Evolutionary conservation across 805 yeast species (phyloP), one percentile per base, ranked within the genome.

Genomic region (Suhomyces pyralidae): DNA sequence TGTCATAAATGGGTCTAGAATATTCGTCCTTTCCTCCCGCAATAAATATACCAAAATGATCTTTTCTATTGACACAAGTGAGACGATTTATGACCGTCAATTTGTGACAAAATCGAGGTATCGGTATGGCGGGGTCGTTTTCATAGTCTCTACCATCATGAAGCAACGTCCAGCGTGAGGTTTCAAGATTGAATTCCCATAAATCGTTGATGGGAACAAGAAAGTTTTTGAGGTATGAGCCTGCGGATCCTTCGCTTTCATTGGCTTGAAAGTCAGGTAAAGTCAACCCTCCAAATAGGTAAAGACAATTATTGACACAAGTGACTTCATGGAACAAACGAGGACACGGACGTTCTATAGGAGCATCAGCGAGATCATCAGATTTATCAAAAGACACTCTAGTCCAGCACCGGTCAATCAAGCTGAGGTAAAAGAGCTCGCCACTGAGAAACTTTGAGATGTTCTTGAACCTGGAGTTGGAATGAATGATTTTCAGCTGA

Each of bases 231-330:
- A 46, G 34, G 15, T 38, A 48, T 19, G 32, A n/a, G 5, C 30
- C 24, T 5, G 30, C 17, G 8, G 22, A 20, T 2, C 26, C 48
- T n/a, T 15, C 19, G 15, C 30, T 17, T 10, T 12, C 26, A 5
- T 25, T 12, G 5, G 28, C 30, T 10, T 38, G 42, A 19, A 19
- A 38, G 3, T 61, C 66, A 1, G 61, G 57, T 7, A 81, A 68
- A 0, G 71, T 65, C 26, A 88, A 63, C 0, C 96, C 96, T 26
- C 96, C 94, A 61, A 79, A 82, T 2, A 86, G 59, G 62, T 80
- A 87, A 2, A 86, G 53, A 44, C 77, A 73, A 45, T 81, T 77
- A 34, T 78, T 79, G 50, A 75, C 67, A 44, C 78, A 79, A 15
- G 80, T 68, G 51, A 86, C 66, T 3, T 88, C 78, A 58, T 85